Conservation (phyloP, 148 eudicot genomes). For the Arctostaphylos glauca region DNA sequence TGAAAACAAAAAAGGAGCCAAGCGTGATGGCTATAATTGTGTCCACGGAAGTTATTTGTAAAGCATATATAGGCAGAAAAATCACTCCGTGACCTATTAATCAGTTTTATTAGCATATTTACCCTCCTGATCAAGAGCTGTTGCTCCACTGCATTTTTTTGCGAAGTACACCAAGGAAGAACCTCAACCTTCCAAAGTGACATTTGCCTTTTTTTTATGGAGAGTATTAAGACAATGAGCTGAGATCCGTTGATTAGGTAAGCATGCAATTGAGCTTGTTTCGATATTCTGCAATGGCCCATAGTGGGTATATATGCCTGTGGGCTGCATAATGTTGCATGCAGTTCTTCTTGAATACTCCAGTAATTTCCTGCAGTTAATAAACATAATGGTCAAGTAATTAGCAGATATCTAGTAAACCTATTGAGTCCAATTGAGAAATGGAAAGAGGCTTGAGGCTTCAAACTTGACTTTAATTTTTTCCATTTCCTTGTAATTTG, state of each 20-base stretch:
- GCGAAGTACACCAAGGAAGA: no score
- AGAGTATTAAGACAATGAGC: not conserved
- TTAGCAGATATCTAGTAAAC: not conserved
- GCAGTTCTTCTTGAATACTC: conserved; percentile 37
- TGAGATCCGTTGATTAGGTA: not conserved
- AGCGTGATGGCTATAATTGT: no score
- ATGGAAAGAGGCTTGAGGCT: not conserved
- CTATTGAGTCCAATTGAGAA: no score
- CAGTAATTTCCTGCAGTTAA: conserved; percentile 35
- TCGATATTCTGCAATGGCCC: conserved; percentile 44
- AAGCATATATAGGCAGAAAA: no score
- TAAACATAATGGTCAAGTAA: not conserved
- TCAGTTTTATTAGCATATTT: no score
- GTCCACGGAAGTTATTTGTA: no score
- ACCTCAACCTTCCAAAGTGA: not conserved
- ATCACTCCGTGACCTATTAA: no score
- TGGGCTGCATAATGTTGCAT: conserved; percentile 38
- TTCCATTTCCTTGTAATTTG: not conserved
- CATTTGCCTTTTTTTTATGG: not conserved
- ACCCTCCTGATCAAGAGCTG: no score
- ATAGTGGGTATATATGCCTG: conserved; percentile 33
- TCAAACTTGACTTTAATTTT: not conserved
- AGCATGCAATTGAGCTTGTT: conserved; percentile 10
- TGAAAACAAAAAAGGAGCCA: no score
- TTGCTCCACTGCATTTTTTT: no score